phyloP scores from a whole-genome alignment of 2,329 filamentous ascomycete genomes.

The Aspergillus spinulosporus region DNA sequence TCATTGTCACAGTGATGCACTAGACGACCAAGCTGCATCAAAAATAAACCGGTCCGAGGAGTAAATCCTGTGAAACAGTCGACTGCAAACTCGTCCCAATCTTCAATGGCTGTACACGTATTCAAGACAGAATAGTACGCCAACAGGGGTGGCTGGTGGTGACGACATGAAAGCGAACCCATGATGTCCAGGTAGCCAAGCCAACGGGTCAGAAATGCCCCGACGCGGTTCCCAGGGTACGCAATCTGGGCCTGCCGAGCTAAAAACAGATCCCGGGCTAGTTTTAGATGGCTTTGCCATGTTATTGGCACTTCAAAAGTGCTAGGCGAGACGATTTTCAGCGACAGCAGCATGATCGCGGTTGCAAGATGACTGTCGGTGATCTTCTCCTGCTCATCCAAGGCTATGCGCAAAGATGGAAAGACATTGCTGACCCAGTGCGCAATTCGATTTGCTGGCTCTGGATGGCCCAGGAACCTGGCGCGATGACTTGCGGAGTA shows the following conservation, averaged over 20 bases:
- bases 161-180: constrained; percentile 66
- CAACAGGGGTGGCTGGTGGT: constrained; percentile 54
- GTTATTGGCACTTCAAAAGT: constrained; percentile 77
- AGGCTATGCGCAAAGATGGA: constrained; percentile 66
- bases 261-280: constrained; percentile 73
- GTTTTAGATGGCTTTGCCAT: constrained; percentile 76
- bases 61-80: constrained; percentile 82
- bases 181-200: constrained; percentile 81
- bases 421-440: constrained; percentile 72
- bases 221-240: constrained; percentile 57
- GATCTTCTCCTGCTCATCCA: constrained; percentile 64
- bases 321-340: constrained; percentile 80
- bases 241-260: constrained; percentile 62
- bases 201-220: constrained; percentile 77
- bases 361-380: constrained; percentile 75
- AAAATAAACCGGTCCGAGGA: constrained; percentile 66
- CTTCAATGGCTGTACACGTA: constrained; percentile 53
- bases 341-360: constrained; percentile 79
- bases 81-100: constrained; percentile 66
- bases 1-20: constrained; percentile 67
- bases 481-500: constrained; percentile 85
- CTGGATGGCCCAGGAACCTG: constrained; percentile 68
- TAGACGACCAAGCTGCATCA: constrained; percentile 72
- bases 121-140: constrained; percentile 48
- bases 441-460: constrained; percentile 75